Conservation (phyloP, 2,329 filamentous ascomycete genomes). For the Paraphoma chrysanthemicola region DNA sequence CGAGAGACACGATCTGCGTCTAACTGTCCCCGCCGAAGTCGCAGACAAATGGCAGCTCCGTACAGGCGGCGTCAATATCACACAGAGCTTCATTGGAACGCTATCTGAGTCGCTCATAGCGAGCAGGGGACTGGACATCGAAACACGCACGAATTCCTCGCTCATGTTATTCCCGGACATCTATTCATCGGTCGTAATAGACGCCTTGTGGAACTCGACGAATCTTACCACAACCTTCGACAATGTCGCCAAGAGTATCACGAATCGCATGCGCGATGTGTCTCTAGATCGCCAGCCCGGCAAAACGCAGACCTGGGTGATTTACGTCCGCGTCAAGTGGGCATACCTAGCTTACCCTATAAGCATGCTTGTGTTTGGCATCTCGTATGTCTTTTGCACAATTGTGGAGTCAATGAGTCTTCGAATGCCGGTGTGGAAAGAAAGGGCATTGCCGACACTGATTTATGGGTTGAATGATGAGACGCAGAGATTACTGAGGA, state of each 20-base stretch:
- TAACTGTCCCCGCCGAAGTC: neutral
- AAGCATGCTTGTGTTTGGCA: constrained; percentile 2
- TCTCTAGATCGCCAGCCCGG: neutral
- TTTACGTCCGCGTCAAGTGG: constrained; percentile 7
- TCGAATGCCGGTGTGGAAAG: constrained; percentile 10
- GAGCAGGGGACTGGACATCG: too few species aligned
- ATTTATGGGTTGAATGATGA: constrained; percentile 9
- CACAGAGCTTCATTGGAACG: neutral
- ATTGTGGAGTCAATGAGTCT: constrained; percentile 5
- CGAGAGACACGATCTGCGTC: neutral
- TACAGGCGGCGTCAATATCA: neutral
- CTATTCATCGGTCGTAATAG: neutral
- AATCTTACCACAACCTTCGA: constrained; percentile 5
- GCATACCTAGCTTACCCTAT: constrained; percentile 4
- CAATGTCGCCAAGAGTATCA: constrained; percentile 6
- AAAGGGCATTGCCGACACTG: constrained; percentile 5
- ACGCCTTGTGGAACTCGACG: constrained; percentile 5
- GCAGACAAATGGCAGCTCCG: neutral
- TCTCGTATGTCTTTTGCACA: constrained; percentile 1
- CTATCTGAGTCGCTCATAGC: neutral
- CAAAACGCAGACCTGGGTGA: constrained; percentile 1
- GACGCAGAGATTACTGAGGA: constrained; percentile 5
- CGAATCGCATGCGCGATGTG: constrained; percentile 3
- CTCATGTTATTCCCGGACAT: neutral
- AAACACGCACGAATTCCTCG: too few species aligned